Evolutionary conservation across 1,284 basidiomycete genomes (phyloP), one percentile per base, ranked within the genome.

Genomic region (Heterobasidion occidentale): DNA sequence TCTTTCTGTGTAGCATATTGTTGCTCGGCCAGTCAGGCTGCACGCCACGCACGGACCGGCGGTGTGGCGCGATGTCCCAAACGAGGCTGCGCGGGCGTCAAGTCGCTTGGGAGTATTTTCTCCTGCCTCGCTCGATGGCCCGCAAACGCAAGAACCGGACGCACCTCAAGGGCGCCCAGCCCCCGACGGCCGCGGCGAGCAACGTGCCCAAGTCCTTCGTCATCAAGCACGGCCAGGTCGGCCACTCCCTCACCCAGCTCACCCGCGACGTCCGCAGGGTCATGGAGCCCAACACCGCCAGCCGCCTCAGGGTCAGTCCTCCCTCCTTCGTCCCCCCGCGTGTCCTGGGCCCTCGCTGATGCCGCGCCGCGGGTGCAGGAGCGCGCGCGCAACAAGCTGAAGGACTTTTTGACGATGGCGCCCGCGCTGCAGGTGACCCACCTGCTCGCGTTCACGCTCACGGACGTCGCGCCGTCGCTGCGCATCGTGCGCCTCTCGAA

Each of bases 281-380:
- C 60, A 94, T 99, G 92, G 97, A 99, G 71, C 97, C 97, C 58
- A 94, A 98, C 70, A 99, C 97, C 19, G 97, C 96, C 7, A 88
- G 87, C 59, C 80, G 95, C 52, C 80, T 99, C 17, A 86, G 77
- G 73, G 93, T 94, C 63, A 61, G 83, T 76, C 34, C 55, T 61
- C 15, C 3, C 6, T 42, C 15, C 50, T 46, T 8, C n/a, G n/a
- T 44, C 1, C 19, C n/a, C 42, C 49, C 36, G 35, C 17, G 12
- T 17, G 20, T 47, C 12, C 7, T 14, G 46, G 17, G 36, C 44
- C 34, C 38, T 2, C 17, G 55, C 57, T 65, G 61, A 60, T 58
- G 56, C 48, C 51, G 59, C 51, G 46, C 33, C 63, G 65, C 63
- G 66, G 68, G 62, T 67, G 59, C 68, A 96, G 91, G 96, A 99